These are phyloP conservation scores for Bertia moriformis DNA, from an alignment of 2,329 filamentous ascomycete genomes.

Conservation along the genomic window DNA sequence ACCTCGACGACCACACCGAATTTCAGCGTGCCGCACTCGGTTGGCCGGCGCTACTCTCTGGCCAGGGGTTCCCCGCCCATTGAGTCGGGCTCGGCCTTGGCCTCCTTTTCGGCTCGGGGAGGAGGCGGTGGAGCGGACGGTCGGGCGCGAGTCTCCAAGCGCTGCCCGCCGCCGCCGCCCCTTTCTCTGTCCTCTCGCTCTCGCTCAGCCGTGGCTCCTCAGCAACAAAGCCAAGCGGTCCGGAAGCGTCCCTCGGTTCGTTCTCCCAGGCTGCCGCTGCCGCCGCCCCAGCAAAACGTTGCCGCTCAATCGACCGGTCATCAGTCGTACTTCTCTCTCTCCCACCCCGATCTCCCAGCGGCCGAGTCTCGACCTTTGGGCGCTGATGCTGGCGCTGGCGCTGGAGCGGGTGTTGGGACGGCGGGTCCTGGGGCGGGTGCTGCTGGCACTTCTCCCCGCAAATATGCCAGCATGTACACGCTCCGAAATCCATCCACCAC, in stretches of 20 bases:
- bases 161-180: too few species aligned
- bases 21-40: slow-evolving; percentile 34
- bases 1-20: slow-evolving; percentile 26
- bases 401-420: slow-evolving; percentile 6
- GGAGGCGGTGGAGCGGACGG: slow-evolving; percentile 4
- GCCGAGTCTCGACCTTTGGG: not conserved
- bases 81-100: slow-evolving; percentile 3
- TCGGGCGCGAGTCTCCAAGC: slow-evolving; percentile 7
- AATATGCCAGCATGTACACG: slow-evolving; percentile 15
- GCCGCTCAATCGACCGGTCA: too few species aligned
- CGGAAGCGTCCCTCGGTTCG: too few species aligned
- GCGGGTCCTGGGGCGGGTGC: slow-evolving; percentile 2
- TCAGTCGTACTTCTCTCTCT: not conserved
- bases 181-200: not conserved
- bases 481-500: slow-evolving; percentile 10
- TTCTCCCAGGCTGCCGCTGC: not conserved
- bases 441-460: slow-evolving; percentile 8
- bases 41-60: slow-evolving; percentile 28
- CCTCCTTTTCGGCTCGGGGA: slow-evolving; percentile 5
- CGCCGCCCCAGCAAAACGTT: not conserved
- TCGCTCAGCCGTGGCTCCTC: too few species aligned
- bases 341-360: not conserved
- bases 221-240: too few species aligned
- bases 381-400: not conserved
- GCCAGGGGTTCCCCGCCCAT: slow-evolving; percentile 14